Evolutionary conservation across 768 basidiomycete genomes (phyloP).

Genomic region (Lactarius deliciosus): DNA sequence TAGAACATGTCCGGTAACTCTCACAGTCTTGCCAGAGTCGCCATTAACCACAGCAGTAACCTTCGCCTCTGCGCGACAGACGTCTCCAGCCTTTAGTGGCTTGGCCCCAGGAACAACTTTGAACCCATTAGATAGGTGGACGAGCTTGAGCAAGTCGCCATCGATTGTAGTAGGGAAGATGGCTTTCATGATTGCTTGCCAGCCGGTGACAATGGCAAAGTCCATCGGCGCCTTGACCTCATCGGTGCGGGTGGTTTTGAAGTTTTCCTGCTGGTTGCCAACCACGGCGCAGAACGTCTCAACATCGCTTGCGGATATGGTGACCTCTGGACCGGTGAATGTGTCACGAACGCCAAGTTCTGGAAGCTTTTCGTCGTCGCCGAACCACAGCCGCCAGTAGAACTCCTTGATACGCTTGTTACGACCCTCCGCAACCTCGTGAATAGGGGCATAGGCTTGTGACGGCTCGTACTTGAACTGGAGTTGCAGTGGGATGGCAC

Average conservation of each 20-base stretch:
- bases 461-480: slow-evolving; percentile 86
- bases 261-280: slow-evolving; percentile 89
- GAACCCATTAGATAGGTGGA: slow-evolving; percentile 98
- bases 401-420: slow-evolving; percentile 94
- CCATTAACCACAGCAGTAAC: slow-evolving; percentile 89
- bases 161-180: slow-evolving; percentile 93
- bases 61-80: slow-evolving; percentile 85
- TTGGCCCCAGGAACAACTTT: slow-evolving; percentile 75
- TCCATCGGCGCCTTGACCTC: slow-evolving; percentile 93
- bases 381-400: slow-evolving; percentile 99
- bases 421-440: slow-evolving; percentile 79
- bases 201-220: slow-evolving; percentile 97
- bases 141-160: slow-evolving; percentile 92
- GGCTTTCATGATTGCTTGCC: slow-evolving; percentile 99
- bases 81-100: slow-evolving; percentile 79
- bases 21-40: slow-evolving; percentile 91
- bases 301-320: slow-evolving; percentile 70
- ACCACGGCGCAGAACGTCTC: slow-evolving; percentile 91
- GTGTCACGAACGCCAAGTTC: slow-evolving; percentile 76
- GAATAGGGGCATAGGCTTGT: slow-evolving; percentile 88
- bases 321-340: slow-evolving; percentile 85
- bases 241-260: slow-evolving; percentile 72
- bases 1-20: slow-evolving; percentile 80
- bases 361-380: slow-evolving; percentile 76
- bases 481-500: slow-evolving; percentile 76